Evolutionary conservation across 1,139 yeast species (phyloP).

Genomic region (Suhomyces taliae): DNA sequence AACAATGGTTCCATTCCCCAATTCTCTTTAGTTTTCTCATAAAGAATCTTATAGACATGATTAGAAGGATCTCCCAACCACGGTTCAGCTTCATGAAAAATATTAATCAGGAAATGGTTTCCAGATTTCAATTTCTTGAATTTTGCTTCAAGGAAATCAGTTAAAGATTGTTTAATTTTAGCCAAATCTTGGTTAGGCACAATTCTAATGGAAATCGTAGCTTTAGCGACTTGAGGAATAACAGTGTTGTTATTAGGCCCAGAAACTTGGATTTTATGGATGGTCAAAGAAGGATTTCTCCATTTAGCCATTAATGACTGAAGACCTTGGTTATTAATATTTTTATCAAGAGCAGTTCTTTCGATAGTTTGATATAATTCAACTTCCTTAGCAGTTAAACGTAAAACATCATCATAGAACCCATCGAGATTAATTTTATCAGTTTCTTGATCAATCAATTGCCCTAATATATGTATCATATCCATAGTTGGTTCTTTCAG

Average conservation of each 20-base stretch:
- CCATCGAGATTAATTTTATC: slow-evolving; percentile 60
- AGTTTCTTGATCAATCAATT: slow-evolving; percentile 52
- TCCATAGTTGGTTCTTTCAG: slow-evolving; percentile 89
- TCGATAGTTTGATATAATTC: slow-evolving; percentile 63
- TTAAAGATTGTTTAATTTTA: slow-evolving; percentile 53
- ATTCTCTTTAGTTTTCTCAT: slow-evolving; percentile 55
- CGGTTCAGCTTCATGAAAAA: slow-evolving; percentile 88
- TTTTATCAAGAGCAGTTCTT: slow-evolving; percentile 28
- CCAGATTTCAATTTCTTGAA: slow-evolving; percentile 54
- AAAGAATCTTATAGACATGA: slow-evolving; percentile 65
- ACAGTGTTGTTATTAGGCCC: slow-evolving; percentile 92
- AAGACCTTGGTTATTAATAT: slow-evolving; percentile 33
- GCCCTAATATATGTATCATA: slow-evolving; percentile 67
- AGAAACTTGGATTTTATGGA: slow-evolving; percentile 83
- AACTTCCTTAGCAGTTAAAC: slow-evolving; percentile 56
- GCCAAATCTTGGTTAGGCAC: slow-evolving; percentile 84
- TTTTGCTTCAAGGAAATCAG: slow-evolving; percentile 41
- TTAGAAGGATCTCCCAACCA: slow-evolving; percentile 91
- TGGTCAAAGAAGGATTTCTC: slow-evolving; percentile 86
- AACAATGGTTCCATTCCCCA: slow-evolving; percentile 77
- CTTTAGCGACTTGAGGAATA: slow-evolving; percentile 78
- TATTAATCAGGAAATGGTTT: slow-evolving; percentile 58
- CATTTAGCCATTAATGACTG: slow-evolving; percentile 76
- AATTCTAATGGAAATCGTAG: slow-evolving; percentile 77
- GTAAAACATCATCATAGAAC: slow-evolving; percentile 66